Percentiles rank a stretch among this genome's conserved stretches.
These are phyloP conservation scores for Cyberlindnera maclurae DNA, from an alignment of 805 yeast species.

Conservation along the genomic window DNA sequence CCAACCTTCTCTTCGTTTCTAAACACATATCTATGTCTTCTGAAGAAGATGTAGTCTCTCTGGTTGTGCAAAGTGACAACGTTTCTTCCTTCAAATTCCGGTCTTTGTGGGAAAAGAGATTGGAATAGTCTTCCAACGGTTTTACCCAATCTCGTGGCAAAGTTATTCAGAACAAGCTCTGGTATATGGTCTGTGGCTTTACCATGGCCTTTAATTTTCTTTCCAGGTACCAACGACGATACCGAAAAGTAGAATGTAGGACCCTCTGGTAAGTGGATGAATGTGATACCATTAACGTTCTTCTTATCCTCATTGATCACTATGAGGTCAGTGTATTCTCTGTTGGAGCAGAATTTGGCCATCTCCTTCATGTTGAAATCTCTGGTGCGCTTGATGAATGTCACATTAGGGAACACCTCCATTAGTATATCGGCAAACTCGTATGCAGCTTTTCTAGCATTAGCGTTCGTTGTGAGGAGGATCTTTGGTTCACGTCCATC, in stretches of 20 bases:
- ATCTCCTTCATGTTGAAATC: constrained; percentile 83
- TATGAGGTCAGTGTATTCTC: constrained; percentile 82
- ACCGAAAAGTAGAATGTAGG: constrained; percentile 91
- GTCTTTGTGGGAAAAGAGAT: constrained; percentile 84
- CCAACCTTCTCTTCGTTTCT: constrained; percentile 89
- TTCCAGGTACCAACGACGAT: constrained; percentile 67
- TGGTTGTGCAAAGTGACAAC: constrained; percentile 95
- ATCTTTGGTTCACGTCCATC: constrained; percentile 59
- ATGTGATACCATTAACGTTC: constrained; percentile 83
- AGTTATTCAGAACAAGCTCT: constrained; percentile 86
- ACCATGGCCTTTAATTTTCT: constrained; percentile 81
- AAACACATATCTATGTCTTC: constrained; percentile 91
- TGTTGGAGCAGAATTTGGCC: constrained; percentile 70
- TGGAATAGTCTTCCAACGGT: constrained; percentile 92
- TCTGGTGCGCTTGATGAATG: constrained; percentile 80
- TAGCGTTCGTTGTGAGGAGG: constrained; percentile 79
- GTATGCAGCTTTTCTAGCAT: constrained; percentile 81
- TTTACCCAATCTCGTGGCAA: constrained; percentile 86
- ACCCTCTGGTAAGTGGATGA: constrained; percentile 90
- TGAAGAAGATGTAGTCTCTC: constrained; percentile 89
- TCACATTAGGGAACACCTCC: constrained; percentile 78
- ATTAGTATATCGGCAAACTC: constrained; percentile 82
- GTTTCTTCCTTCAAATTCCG: constrained; percentile 93
- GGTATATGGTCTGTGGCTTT: constrained; percentile 86
- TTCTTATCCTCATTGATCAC: constrained; percentile 94